These are phyloP conservation scores for Myriangium duriaei DNA, from an alignment of 2,329 filamentous ascomycete species.

Conservation along the genomic window DNA sequence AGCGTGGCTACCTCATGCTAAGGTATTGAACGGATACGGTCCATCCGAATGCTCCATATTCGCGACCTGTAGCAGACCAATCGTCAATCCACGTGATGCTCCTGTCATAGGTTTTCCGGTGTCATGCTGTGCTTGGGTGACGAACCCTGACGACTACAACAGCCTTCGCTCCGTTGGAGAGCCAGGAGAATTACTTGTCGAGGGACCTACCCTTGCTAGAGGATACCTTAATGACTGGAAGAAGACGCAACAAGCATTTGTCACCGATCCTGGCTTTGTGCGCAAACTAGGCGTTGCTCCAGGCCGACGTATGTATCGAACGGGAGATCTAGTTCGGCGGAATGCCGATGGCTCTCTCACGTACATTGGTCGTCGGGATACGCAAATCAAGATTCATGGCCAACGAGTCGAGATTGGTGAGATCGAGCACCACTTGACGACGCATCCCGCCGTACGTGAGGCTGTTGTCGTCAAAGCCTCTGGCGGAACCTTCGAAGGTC, in stretches of 20 bases:
- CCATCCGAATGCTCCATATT: conserved; percentile 27
- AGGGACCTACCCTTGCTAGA: conserved; percentile 32
- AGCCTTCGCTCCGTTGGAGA: conserved; percentile 29
- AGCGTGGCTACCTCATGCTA: conserved; percentile 27
- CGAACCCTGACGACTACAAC: conserved; percentile 18
- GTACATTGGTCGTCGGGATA: conserved; percentile 14
- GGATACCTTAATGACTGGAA: conserved; percentile 28
- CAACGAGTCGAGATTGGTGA: conserved; percentile 16
- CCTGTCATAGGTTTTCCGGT: conserved; percentile 13
- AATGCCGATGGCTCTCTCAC: conserved; percentile 13
- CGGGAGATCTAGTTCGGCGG: conserved; percentile 16
- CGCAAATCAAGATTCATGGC: conserved; percentile 15
- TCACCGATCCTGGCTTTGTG: conserved; percentile 17
- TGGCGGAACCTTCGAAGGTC: neutral
- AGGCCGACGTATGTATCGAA: conserved; percentile 11
- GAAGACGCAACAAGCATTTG: conserved; percentile 22
- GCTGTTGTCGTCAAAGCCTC: neutral
- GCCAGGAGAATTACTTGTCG: conserved; percentile 35
- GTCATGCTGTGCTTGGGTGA: conserved; percentile 19
- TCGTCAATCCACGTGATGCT: conserved; percentile 7
- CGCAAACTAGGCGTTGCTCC: neutral
- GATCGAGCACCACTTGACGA: conserved; percentile 10
- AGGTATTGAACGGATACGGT: conserved; percentile 33
- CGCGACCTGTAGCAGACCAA: conserved; percentile 12
- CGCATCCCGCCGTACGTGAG: neutral